Conservation (phyloP, 192 early-diverging fungal species). For the Pilaira anomala region DNA sequence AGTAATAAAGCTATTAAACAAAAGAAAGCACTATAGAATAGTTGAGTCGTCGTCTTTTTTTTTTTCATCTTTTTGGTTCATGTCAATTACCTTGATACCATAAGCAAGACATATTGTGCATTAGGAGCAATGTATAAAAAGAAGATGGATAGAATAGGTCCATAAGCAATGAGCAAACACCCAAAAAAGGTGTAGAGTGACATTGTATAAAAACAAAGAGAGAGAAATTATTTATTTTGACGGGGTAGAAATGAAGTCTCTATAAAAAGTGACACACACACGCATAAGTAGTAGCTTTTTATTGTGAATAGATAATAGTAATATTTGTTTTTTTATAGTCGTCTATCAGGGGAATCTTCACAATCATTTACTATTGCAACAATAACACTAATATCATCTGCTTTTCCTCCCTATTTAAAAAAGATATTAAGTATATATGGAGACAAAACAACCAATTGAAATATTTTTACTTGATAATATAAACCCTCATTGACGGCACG, state of each 20-base stretch:
- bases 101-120: constrained; percentile 68
- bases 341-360: constrained; percentile 19
- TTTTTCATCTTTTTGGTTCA: no score
- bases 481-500: constrained; percentile 90
- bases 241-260: background rate
- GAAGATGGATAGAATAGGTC: constrained; percentile 69
- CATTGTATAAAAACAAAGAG: constrained; percentile 38
- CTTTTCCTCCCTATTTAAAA: constrained; percentile 79
- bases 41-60: background rate
- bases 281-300: no score
- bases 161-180: constrained; percentile 69
- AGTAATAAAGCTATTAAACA: constrained; percentile 73
- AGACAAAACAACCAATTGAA: background rate
- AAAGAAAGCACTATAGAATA: constrained; percentile 67
- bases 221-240: background rate
- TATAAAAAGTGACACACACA: background rate
- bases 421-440: constrained; percentile 21
- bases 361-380: constrained; percentile 70
- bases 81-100: constrained; percentile 76
- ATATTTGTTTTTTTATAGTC: background rate
- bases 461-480: constrained; percentile 34
- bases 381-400: constrained; percentile 92
- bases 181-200: constrained; percentile 71
- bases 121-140: constrained; percentile 63
- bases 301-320: no score